Base-by-base conservation (phyloP, 176 grass and related monocot species). In the Dendrocalamus sinicus region DNA sequence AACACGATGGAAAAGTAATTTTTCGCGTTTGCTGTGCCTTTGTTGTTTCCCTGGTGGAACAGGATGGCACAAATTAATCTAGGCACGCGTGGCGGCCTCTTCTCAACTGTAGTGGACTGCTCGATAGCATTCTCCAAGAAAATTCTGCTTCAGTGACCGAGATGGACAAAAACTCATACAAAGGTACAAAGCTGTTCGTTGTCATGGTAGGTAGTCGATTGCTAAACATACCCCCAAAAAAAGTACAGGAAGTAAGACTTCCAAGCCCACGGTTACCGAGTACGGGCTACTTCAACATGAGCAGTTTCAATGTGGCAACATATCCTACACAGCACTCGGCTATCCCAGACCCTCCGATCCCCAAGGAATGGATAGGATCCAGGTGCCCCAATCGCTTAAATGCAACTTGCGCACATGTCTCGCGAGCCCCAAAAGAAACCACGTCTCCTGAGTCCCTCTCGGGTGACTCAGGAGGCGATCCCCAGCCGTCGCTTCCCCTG, bases 141-240 rank as follows among this genome's bases (percentile, higher is more conserved):
- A 50, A 46, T 37, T 70, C 53, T 52, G 5, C 10, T 43, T 59
- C 55, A 61, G 54, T 60, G 75, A 83, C 39, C 10, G 53, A 50
- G 72, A 37, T 50, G 26, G 69, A 17, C 3, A 62, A 28, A 24
- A 72, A 37, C 46, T 8, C 40, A 70, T 16, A 32, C 0, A 7
- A 15, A 32, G 32, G 8, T 5, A 58, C 8, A 17, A 62, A 53
- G 40, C 55, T 45, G 47, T 67, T 81, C 35, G 23, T 26, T 66
- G 13, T 81, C 85, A 47, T 47, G 2, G 50, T 70, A 30, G 72
- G 52, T 77, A 51, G 44, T 57, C 40, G 72, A 77, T 57, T 48
- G 63, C 52, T 57, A 77, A 77, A 68, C 72, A 23, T 51, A 19
- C n/a, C n/a, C n/a, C 7, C 28, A 30, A 30, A 30, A 30, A 43